phyloP scores from a whole-genome alignment of 2,329 filamentous ascomycete species.

The Apiospora malaysiana region DNA sequence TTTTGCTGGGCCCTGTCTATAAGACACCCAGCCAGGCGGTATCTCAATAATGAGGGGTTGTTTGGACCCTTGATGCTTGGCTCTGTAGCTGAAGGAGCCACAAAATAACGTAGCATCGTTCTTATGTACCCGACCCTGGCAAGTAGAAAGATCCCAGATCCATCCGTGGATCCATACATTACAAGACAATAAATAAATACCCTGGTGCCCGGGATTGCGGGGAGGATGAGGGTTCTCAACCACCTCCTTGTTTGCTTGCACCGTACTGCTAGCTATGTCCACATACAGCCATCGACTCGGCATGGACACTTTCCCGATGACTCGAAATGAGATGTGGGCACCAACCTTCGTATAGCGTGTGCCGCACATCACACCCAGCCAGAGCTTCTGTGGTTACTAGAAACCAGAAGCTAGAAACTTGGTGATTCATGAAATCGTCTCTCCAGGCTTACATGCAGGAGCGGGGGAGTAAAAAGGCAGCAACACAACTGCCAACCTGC shows the following conservation, averaged over 20 bases:
- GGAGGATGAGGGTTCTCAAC: not conserved
- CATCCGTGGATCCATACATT: not conserved
- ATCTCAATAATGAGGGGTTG: not conserved
- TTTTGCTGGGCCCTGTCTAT: not conserved
- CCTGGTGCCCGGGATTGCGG: not conserved
- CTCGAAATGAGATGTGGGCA: slow-evolving; percentile 11
- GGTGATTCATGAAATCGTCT: slow-evolving; percentile 1
- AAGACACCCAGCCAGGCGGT: not conserved
- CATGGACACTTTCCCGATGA: not conserved
- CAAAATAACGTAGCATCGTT: slow-evolving; percentile 4
- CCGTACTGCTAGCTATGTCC: not conserved
- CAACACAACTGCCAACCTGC: not conserved
- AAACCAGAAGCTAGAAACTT: not conserved
- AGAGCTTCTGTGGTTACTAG: no score
- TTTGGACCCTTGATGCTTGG: slow-evolving; percentile 8
- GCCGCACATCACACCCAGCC: not conserved
- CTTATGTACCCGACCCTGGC: not conserved
- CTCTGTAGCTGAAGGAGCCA: not conserved
- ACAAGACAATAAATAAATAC: no score
- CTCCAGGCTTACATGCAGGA: slow-evolving; percentile 15
- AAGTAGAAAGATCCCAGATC: slow-evolving; percentile 15
- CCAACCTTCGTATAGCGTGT: slow-evolving; percentile 7
- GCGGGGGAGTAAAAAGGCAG: not conserved
- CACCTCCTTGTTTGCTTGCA: not conserved
- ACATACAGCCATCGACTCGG: not conserved